Percentiles rank a stretch among this genome's conserved stretches.
Evolutionary conservation across 129 eudicot genomes (phyloP).

Genomic region (Daucus carota): DNA sequence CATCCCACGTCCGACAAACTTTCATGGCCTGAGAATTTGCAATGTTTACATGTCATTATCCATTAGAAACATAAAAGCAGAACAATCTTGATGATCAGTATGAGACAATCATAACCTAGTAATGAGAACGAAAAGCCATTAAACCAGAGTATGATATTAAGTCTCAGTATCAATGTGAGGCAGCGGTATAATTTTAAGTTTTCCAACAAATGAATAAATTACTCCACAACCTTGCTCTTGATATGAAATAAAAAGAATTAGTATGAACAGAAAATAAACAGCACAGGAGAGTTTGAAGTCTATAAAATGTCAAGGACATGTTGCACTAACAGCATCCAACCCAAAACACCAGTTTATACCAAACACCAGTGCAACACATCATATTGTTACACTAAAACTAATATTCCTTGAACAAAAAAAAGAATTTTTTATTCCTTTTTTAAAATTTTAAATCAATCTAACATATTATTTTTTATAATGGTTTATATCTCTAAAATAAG

Average conservation of each 20-base stretch:
- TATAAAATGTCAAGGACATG: background rate
- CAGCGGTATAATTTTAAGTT: background rate
- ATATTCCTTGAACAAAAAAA: background rate
- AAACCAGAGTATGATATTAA: background rate
- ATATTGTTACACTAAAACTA: background rate
- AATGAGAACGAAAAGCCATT: background rate
- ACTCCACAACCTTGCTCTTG: background rate
- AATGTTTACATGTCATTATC: background rate
- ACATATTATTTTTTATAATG: background rate
- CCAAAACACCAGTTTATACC: background rate
- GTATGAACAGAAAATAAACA: background rate
- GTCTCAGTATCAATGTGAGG: background rate
- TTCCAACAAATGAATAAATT: background rate
- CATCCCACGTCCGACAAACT: constrained; percentile 30
- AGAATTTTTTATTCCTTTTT: background rate
- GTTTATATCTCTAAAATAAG: background rate
- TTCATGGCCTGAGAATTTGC: constrained; percentile 37
- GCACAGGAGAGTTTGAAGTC: background rate
- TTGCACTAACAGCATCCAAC: background rate
- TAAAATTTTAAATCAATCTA: background rate
- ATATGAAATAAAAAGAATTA: background rate
- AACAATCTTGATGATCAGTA: background rate
- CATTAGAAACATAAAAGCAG: background rate
- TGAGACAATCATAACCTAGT: background rate
- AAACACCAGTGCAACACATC: background rate